These are phyloP conservation scores for Leishmania lainsoni DNA, from an alignment of 208 protist species.

Conservation along the genomic window DNA sequence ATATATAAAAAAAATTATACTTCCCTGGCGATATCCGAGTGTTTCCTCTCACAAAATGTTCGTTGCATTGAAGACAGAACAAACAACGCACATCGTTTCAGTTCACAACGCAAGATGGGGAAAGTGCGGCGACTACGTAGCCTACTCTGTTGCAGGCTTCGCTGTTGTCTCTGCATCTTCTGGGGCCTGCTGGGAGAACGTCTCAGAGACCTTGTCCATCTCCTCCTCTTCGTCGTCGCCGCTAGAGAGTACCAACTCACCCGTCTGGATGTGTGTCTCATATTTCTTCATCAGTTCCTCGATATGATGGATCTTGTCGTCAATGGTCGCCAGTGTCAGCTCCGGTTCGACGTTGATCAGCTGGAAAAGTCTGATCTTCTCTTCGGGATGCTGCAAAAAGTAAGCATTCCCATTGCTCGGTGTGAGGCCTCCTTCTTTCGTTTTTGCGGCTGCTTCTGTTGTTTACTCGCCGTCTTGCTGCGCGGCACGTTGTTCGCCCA, in stretches of 20 bases:
- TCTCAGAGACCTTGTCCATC: background rate
- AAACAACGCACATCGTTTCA: background rate
- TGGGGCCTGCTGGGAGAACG: background rate
- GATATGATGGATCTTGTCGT: conserved; percentile 44
- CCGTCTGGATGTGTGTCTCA: conserved; percentile 42
- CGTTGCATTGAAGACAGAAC: background rate
- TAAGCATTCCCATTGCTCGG: conserved; percentile 22
- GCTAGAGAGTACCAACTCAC: conserved; percentile 60
- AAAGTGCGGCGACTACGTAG: background rate
- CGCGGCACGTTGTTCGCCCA: conserved; percentile 31
- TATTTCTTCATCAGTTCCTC: conserved; percentile 54
- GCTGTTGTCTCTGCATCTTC: background rate
- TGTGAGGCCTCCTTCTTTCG: conserved; percentile 15
- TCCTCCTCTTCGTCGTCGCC: conserved; percentile 60
- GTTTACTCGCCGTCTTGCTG: conserved; percentile 41
- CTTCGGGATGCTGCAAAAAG: conserved; percentile 64
- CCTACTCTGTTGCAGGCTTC: background rate
- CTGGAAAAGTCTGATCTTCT: conserved; percentile 71
- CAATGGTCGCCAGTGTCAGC: conserved; percentile 44
- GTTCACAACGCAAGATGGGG: background rate
- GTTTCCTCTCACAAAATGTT: background rate
- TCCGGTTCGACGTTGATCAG: conserved; percentile 61
- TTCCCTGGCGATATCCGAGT: background rate
- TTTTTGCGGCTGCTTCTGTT: conserved; percentile 34
- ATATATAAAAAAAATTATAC: conserved; percentile 6